Conservation (phyloP, 2,329 filamentous ascomycete species). For the Penicillium sumatraense region DNA sequence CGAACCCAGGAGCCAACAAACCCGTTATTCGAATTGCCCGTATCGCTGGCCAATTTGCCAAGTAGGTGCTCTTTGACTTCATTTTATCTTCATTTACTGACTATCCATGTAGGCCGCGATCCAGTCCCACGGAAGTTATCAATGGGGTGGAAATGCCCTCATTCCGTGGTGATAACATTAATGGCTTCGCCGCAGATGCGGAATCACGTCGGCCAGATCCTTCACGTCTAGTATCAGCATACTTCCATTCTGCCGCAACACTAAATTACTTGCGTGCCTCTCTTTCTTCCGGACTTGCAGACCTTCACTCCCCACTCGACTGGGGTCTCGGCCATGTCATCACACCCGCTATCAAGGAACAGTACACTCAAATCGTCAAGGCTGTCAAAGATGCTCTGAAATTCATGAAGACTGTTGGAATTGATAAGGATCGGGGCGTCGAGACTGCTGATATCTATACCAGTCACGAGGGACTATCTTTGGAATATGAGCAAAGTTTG, state of each 20-base stretch:
- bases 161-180: conserved; percentile 94
- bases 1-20: conserved; percentile 59
- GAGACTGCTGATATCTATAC: conserved; percentile 95
- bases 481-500: conserved; percentile 91
- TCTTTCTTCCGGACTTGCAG: conserved; percentile 84
- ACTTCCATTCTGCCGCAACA: conserved; percentile 93
- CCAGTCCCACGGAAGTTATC: conserved; percentile 81
- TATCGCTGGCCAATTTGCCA: conserved; percentile 97
- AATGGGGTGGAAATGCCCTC: conserved; percentile 82
- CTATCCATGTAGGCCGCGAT: conserved; percentile 64
- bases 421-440: conserved; percentile 80
- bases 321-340: conserved; percentile 93
- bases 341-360: conserved; percentile 78
- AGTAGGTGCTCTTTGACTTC: conserved; percentile 47
- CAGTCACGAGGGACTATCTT: conserved; percentile 88
- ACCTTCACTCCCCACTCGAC: conserved; percentile 89
- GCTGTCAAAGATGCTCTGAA: conserved; percentile 89
- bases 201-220: conserved; percentile 83
- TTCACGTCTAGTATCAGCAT: conserved; percentile 81
- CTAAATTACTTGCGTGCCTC: conserved; percentile 90
- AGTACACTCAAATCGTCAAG: conserved; percentile 82
- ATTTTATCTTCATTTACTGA: not conserved
- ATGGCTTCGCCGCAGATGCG: conserved; percentile 71
- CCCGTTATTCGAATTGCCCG: conserved; percentile 91
- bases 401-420: conserved; percentile 93